phyloP scores from a whole-genome alignment of 768 basidiomycete genomes.

The Suillus subluteus region DNA sequence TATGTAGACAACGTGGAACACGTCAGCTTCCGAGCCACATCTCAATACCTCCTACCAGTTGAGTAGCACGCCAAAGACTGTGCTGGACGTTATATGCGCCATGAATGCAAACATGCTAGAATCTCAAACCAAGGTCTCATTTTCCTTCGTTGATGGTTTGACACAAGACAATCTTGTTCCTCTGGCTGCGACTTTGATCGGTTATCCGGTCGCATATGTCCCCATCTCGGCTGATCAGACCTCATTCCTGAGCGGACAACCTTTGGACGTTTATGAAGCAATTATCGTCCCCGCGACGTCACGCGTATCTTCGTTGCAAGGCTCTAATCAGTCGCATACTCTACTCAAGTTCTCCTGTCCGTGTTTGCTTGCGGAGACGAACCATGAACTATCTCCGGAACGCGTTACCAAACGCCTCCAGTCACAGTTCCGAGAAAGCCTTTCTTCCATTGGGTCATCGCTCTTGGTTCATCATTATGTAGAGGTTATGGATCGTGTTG shows the following conservation, averaged over 20 bases:
- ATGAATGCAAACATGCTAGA: conserved; percentile 13
- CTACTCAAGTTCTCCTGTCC: conserved; percentile 66
- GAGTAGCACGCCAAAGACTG: conserved; percentile 14
- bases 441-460: conserved; percentile 27
- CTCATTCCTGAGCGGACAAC: conserved; percentile 47
- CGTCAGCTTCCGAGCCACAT: neutral
- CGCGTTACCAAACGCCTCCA: conserved; percentile 35
- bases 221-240: conserved; percentile 44
- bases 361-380: conserved; percentile 20
- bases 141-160: conserved; percentile 34
- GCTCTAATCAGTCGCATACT: conserved; percentile 31
- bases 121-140: conserved; percentile 21
- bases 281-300: conserved; percentile 12
- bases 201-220: conserved; percentile 62
- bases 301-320: neutral
- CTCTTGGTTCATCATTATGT: conserved; percentile 34
- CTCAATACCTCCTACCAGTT: conserved; percentile 19
- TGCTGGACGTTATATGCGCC: conserved; percentile 20
- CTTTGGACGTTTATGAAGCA: conserved; percentile 54
- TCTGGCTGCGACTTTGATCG: conserved; percentile 61
- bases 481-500: conserved; percentile 50
- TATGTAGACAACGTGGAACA: neutral
- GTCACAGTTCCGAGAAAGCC: conserved; percentile 37
- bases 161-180: conserved; percentile 43
- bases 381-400: conserved; percentile 20